Evolutionary conservation across 2,329 filamentous ascomycete genomes (phyloP), one percentile per base, ranked within the genome.

Genomic region (Colletotrichum musicola): DNA sequence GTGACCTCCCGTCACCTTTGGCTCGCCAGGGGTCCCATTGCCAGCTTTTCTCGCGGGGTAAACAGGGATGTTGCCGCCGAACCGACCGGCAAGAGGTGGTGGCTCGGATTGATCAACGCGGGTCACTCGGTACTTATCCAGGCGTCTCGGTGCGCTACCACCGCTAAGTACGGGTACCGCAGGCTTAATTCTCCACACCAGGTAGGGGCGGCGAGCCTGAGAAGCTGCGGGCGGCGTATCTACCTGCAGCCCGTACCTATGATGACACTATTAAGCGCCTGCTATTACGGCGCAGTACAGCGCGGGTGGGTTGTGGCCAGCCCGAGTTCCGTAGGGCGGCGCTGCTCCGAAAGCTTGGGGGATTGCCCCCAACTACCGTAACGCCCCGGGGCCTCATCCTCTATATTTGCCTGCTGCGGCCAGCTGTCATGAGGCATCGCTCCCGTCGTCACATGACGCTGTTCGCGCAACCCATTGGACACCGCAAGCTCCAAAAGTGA

Each of bases 401-500:
- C 12, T 47, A 22, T 44, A 22, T 53, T 50, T 27, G 55, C 55
- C 47, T 27, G 27, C 27, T 67, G 64, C 47, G 40, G 65, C 49
- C 65, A 65, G 55, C 65, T 68, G 62, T 68, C 65, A 64, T 25
- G 30, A 50, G 40, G 61, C 35, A 53, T 13, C 54, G 25, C 54
- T 53, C 61, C 65, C 30, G 53, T 65, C 30, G 53, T 65, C 65
- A 68, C 65, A 68, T 68, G 65, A 68, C 65, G 62, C 20, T 35
- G 50, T 60, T 25, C 27, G 35, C 64, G 62, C 65, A 22, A 47
- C 49, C n/a, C 35, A 68, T 64, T 68, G 54, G 55, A 68, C 61
- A 47, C 40, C 38, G 38, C 38, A 27, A 64, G 54, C 25, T 65
- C 30, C 59, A 42, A 58, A 53, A 64, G 64, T 68, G 53, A 58